phyloP scores from a whole-genome alignment of 106 monocot genomes.

The Dioscorea zingiberensis region DNA sequence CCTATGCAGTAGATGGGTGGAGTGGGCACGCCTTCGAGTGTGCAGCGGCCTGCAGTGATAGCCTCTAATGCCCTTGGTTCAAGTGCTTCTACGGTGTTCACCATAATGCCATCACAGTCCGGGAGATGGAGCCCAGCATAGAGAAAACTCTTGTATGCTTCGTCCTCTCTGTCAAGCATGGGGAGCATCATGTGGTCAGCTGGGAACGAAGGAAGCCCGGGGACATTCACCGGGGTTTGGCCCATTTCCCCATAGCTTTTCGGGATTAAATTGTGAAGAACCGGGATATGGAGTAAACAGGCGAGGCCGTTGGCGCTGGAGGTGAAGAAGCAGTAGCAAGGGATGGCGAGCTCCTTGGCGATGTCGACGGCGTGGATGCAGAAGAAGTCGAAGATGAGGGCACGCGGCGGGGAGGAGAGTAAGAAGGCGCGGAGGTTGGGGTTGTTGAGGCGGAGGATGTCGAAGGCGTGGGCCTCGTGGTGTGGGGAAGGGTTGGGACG shows the following conservation, averaged over 20 bases:
- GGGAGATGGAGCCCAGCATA: background rate
- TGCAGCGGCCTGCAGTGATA: background rate
- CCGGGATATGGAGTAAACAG: background rate
- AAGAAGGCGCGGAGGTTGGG: conserved; percentile 4
- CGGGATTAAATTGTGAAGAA: background rate
- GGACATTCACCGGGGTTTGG: background rate
- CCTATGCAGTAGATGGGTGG: conserved; percentile 37
- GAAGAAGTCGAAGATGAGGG: background rate
- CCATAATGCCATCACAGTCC: conserved; percentile 11
- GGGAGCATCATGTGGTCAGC: conserved; percentile 12
- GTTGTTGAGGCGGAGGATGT: conserved; percentile 5
- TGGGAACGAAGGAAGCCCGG: conserved; percentile 9
- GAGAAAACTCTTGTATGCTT: background rate
- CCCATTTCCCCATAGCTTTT: background rate
- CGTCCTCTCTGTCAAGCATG: conserved; percentile 5
- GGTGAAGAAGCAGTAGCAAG: background rate
- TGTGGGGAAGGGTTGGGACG: background rate
- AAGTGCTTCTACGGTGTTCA: conserved; percentile 19
- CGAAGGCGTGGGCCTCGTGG: conserved; percentile 1
- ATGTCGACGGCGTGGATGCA: background rate
- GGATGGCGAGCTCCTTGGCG: background rate
- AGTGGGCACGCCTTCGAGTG: background rate
- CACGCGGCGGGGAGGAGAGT: background rate
- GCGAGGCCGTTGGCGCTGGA: background rate
- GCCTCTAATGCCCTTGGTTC: conserved; percentile 5